Evolutionary conservation across 768 basidiomycete genomes (phyloP).

Genomic region (Leccinum variicolor): DNA sequence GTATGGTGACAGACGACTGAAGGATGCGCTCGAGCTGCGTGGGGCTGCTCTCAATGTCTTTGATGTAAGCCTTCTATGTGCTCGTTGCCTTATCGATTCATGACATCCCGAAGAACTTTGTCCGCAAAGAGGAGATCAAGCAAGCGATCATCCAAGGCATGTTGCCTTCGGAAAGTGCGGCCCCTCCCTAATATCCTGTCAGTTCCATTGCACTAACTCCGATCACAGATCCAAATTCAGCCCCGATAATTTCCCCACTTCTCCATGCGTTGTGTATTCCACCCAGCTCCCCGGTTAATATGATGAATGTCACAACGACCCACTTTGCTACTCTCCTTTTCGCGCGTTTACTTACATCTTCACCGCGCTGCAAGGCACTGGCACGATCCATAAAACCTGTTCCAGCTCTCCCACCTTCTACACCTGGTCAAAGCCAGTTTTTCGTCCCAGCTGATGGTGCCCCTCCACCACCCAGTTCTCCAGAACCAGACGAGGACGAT

Average conservation of each 20-base stretch:
- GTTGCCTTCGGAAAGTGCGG: constrained; percentile 55
- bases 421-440: constrained; percentile 42
- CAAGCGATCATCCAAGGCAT: constrained; percentile 70
- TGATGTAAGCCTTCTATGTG: constrained; percentile 53
- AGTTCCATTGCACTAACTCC: neutral
- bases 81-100: neutral
- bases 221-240: constrained; percentile 27
- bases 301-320: constrained; percentile 55
- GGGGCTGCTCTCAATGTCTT: constrained; percentile 78
- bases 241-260: constrained; percentile 59
- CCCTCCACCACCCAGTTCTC: constrained; percentile 31
- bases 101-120: constrained; percentile 56
- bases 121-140: constrained; percentile 66
- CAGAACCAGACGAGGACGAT: constrained; percentile 54
- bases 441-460: constrained; percentile 76
- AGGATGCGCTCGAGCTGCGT: constrained; percentile 71
- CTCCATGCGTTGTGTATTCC: constrained; percentile 64
- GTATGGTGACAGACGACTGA: constrained; percentile 53
- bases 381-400: constrained; percentile 65
- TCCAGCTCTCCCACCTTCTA: constrained; percentile 28
- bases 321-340: constrained; percentile 79
- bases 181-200: neutral
- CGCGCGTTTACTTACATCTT: constrained; percentile 70
- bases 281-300: constrained; percentile 59
- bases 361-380: constrained; percentile 57